Evolutionary conservation across 2,329 filamentous ascomycete species (phyloP).

Genomic region (Alternaria conjuncta): DNA sequence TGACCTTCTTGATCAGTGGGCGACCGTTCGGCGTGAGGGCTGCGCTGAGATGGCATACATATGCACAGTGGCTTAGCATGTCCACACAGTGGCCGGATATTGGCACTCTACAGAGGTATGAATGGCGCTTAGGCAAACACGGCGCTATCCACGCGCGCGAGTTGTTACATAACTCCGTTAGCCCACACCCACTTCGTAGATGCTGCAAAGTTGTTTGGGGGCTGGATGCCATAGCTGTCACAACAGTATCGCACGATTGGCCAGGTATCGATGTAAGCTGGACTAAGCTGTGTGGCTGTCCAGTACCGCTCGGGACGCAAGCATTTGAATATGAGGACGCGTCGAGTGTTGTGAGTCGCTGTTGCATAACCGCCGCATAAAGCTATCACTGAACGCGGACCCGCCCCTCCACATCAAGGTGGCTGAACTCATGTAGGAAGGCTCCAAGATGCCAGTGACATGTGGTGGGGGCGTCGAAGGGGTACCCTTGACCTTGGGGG

Average conservation of each 20-base stretch:
- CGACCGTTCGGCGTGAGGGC: background rate
- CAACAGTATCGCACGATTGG: background rate
- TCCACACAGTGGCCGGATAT: background rate
- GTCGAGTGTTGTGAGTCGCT: background rate
- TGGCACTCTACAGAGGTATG: background rate
- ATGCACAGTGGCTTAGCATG: background rate
- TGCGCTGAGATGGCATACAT: background rate
- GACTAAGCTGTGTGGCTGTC: background rate
- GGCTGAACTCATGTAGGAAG: background rate
- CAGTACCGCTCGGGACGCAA: background rate
- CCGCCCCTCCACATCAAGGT: background rate
- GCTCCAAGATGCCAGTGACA: too few relatives aligned
- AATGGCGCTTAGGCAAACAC: background rate
- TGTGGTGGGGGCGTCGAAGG: too few relatives aligned
- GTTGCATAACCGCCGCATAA: background rate
- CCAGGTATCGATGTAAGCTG: background rate
- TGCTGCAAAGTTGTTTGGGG: background rate
- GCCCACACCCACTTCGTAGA: background rate
- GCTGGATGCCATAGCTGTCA: background rate
- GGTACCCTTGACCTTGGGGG: too few relatives aligned
- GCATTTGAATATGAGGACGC: background rate
- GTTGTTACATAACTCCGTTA: background rate
- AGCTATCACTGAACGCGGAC: background rate
- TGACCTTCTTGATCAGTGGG: background rate
- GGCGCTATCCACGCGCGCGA: background rate